Conservation (phyloP, 1,284 basidiomycete species). For the Pholiota adiposa region DNA sequence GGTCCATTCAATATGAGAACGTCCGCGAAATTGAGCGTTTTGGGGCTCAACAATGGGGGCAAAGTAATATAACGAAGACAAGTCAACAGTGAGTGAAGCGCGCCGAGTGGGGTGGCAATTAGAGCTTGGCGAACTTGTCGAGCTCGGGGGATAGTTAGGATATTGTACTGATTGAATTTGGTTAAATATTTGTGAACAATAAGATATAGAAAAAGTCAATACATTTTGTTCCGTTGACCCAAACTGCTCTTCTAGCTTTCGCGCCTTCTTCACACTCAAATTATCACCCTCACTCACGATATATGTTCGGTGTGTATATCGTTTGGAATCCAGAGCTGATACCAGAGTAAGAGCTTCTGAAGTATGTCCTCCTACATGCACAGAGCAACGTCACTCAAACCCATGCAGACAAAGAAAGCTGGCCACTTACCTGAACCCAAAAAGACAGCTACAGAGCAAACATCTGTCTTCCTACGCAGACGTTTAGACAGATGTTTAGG, state of each 20-base stretch:
- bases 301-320: constrained; percentile 83
- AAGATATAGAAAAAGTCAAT: not conserved
- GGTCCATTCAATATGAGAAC: constrained; percentile 93
- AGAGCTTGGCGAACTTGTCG: constrained; percentile 83
- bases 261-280: constrained; percentile 77
- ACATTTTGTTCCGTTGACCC: constrained; percentile 23
- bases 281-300: constrained; percentile 83
- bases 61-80: constrained; percentile 65
- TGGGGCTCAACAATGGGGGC: constrained; percentile 39
- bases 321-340: constrained; percentile 75
- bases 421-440: constrained; percentile 60
- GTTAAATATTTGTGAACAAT: constrained; percentile 11
- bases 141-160: constrained; percentile 83
- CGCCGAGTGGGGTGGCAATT: constrained; percentile 68
- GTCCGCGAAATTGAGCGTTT: constrained; percentile 61
- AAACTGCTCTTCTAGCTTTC: constrained; percentile 57
- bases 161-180: constrained; percentile 38
- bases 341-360: constrained; percentile 83
- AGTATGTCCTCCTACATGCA: constrained; percentile 86
- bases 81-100: constrained; percentile 59
- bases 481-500: not conserved
- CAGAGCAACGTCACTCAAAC: not conserved
- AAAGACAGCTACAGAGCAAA: constrained; percentile 60
- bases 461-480: constrained; percentile 12
- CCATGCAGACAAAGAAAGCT: not conserved